Conservation (phyloP, 1,139 yeast species). For the Yamadazyma atmosphaerica region DNA sequence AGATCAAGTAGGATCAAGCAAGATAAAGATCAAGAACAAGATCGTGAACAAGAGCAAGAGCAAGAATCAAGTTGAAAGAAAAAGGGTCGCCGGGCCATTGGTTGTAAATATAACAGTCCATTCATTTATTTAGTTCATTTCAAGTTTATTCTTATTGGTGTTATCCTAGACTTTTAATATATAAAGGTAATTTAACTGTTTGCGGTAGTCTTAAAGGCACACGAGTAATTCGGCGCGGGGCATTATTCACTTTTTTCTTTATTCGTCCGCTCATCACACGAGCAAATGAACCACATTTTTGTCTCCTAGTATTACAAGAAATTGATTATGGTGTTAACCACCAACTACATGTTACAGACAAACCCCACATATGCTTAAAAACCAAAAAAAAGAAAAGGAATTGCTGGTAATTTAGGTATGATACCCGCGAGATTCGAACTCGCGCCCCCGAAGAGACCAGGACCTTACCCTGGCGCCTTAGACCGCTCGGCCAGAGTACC, state of each 20-base stretch:
- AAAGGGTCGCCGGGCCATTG: no score
- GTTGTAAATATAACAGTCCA: no score
- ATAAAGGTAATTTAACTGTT: not conserved
- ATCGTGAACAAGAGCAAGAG: not conserved
- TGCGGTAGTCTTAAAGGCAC: not conserved
- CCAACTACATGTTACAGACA: no score
- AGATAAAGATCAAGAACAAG: not conserved
- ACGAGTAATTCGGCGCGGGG: no score
- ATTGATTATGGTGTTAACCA: no score
- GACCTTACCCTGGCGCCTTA: conserved; percentile 54
- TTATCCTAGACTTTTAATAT: not conserved
- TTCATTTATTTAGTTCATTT: conserved; percentile 1
- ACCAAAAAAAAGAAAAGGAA: conserved; percentile 26
- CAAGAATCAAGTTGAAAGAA: no score
- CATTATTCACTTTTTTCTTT: no score
- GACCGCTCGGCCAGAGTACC: conserved; percentile 53
- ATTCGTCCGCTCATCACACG: no score
- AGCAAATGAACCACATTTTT: no score
- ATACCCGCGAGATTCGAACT: conserved; percentile 58
- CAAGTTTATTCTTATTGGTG: not conserved
- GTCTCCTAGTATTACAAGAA: no score
- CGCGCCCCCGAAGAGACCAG: conserved; percentile 62
- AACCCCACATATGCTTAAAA: conserved; percentile 2
- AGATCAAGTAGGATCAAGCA: not conserved
- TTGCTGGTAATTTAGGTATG: conserved; percentile 40